These are phyloP conservation scores for Monilinia aucupariae DNA, from an alignment of 2,329 filamentous ascomycete species.

Conservation along the genomic window DNA sequence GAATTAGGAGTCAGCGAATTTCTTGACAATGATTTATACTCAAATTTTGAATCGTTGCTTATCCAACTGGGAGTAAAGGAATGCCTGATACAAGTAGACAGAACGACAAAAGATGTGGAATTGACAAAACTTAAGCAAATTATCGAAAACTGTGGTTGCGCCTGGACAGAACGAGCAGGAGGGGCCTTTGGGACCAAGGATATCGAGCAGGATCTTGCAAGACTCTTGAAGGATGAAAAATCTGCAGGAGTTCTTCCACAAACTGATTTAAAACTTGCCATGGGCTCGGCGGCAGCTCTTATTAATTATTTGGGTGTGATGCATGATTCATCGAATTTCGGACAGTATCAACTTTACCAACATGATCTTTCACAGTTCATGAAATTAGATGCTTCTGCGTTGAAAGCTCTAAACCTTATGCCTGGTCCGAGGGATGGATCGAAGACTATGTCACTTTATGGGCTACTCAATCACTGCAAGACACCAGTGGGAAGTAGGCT, in stretches of 20 bases:
- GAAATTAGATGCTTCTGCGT: constrained; percentile 91
- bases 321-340: constrained; percentile 90
- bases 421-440: constrained; percentile 87
- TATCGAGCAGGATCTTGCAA: constrained; percentile 89
- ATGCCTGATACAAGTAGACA: constrained; percentile 78
- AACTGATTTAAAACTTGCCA: constrained; percentile 88
- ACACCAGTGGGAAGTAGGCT: constrained; percentile 87
- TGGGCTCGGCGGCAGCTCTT: constrained; percentile 87
- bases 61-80: constrained; percentile 96
- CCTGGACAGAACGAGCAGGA: constrained; percentile 71
- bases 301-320: constrained; percentile 92
- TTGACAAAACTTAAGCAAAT: constrained; percentile 81
- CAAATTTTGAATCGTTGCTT: constrained; percentile 92
- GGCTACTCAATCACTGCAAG: constrained; percentile 94
- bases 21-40: constrained; percentile 97
- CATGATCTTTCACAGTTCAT: constrained; percentile 96
- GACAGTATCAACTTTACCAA: constrained; percentile 94
- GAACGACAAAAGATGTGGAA: constrained; percentile 78
- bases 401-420: constrained; percentile 95
- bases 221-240: constrained; percentile 81
- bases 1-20: constrained; percentile 97
- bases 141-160: constrained; percentile 86
- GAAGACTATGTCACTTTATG: constrained; percentile 97
- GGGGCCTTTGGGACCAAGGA: constrained; percentile 82
- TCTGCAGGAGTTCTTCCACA: constrained; percentile 74